Base-by-base conservation (phyloP, 352 stramenopile genomes). In the Aphanomyces cochlioides region DNA sequence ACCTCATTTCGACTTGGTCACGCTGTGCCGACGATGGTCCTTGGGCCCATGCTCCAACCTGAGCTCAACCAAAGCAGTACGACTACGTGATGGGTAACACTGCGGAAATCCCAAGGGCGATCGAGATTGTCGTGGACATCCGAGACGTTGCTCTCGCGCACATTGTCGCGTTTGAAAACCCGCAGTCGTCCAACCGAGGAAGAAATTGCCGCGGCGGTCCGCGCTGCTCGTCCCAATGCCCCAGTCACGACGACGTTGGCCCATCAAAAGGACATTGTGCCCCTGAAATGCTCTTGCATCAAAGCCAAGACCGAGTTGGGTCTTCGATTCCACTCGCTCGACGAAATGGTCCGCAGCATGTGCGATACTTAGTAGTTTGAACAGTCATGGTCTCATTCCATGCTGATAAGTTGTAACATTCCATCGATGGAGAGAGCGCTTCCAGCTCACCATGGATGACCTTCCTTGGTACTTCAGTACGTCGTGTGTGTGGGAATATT, bases 91-190 rank as follows among this genome's bases (percentile, higher is more conserved):
- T 41, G 38, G 60, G 71, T 8, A 41, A 71, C 36, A 66, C 36
- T 3, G 21, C 15, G 3, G 59, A 53, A 40, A 54, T 72, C 36
- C 43, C 63, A 21, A 47, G 67, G 58, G 17, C 59, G 84, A 79
- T 92, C 72, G 92, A 86, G 83, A 92, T 81, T 56, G 28, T 96
- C 75, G 84, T 96, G 41, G 88, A 96, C 71, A 86, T 96, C 45
- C 85, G 88, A 2, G 88, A 96, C 69, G 93, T 86, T 48, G 88
- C 88, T 7, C 63, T 78, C 19, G 85, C 86, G 1, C 88, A 96
- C 69, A 87, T 94, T 73, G 79, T 78, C n/a, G 88, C 84, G 1
- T 68, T 96, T 40, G 88, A 96, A 69, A 94, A 92, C 59, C 86
- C 87, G 41, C 82, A 92, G 53, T 86, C 88, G 34, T 81, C 76